Evolutionary conservation across 2,329 filamentous ascomycete genomes (phyloP), one percentile per base, ranked within the genome.

Genomic region (Nemania bipapillata): DNA sequence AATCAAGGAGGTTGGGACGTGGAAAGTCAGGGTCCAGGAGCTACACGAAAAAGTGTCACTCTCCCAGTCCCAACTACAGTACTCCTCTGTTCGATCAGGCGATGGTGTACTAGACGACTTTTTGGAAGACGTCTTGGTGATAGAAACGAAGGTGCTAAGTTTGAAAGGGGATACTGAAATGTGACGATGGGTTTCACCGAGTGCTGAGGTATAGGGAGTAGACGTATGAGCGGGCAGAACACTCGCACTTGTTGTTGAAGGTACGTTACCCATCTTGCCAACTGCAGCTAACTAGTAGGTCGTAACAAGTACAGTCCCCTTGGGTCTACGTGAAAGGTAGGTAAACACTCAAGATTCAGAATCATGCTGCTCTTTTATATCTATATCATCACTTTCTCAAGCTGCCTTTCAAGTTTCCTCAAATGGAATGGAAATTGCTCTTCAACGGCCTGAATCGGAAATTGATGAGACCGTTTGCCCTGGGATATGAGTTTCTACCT

Each of bases 41-140:
- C 40, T 68, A 52, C 70, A 72, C 11, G 64, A 60, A 3, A 24
- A 50, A 28, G 45, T 65, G 2, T 54, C 54, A 24, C 4, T 15
- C 12, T 64, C 59, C 50, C 28, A 54, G 26, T 70, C 65, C 64
- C 68, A 71, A 17, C 12, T 62, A 37, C 68, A 72, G 55, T 65
- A 60, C 22, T 68, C 58, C 1, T 24, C 58, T 17, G 68, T 70
- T 3, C 35, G 54, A 49, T 54, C 62, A 24, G 37, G 2, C 3
- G 52, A 47, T 12, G 50, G 9, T 26, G 17, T 42, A 24, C 59
- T 4, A 15, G 55, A 42, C 3, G 47, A 53, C 26, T 28, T 52
- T 56, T 30, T 20, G 5, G 63, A 28, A 28, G 61, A 57, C 9
- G 42, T 1, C 47, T 53, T 68, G 12, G 68, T 68, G 47, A 70